phyloP scores from a whole-genome alignment of 2,329 filamentous ascomycete species.

The Colletotrichum tamarilloi region DNA sequence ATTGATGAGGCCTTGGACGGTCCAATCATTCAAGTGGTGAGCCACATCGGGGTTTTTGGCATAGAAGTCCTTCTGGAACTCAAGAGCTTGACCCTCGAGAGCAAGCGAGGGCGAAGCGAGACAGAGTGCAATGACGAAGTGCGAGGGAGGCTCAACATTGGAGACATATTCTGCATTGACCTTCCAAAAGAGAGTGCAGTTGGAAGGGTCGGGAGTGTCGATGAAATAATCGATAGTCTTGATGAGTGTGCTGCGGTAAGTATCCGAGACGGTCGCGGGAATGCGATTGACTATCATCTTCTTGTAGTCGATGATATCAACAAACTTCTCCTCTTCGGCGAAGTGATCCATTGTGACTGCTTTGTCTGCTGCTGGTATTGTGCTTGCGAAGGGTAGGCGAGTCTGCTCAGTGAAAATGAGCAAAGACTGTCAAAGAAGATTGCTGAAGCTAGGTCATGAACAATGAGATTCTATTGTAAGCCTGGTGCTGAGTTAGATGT shows the following conservation, averaged over 20 bases:
- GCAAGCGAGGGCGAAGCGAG: constrained; percentile 16
- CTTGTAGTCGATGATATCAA: neutral
- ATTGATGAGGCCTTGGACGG: constrained; percentile 9
- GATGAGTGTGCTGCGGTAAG: neutral
- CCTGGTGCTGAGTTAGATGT: too few species aligned
- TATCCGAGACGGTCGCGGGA: neutral
- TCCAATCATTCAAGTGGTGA: constrained; percentile 16
- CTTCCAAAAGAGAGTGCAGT: constrained; percentile 10
- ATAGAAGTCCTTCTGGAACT: constrained; percentile 14
- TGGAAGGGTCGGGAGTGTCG: neutral
- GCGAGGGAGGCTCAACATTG: neutral
- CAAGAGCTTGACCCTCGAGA: constrained; percentile 1
- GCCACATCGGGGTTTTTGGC: neutral
- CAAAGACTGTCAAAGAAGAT: neutral
- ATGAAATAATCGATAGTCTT: constrained; percentile 4
- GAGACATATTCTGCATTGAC: constrained; percentile 9
- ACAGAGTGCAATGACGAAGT: constrained; percentile 18
- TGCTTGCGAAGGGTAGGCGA: neutral
- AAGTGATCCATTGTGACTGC: neutral
- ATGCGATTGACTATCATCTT: constrained; percentile 1
- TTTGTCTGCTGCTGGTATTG: neutral
- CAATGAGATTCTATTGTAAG: neutral
- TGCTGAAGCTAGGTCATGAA: neutral
- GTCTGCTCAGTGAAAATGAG: neutral
- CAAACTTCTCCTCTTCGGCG: neutral